Percentiles rank a stretch among this genome's conserved stretches.
Conservation (phyloP, 2,329 filamentous ascomycete species). For the Chaetomium olivaceum region DNA sequence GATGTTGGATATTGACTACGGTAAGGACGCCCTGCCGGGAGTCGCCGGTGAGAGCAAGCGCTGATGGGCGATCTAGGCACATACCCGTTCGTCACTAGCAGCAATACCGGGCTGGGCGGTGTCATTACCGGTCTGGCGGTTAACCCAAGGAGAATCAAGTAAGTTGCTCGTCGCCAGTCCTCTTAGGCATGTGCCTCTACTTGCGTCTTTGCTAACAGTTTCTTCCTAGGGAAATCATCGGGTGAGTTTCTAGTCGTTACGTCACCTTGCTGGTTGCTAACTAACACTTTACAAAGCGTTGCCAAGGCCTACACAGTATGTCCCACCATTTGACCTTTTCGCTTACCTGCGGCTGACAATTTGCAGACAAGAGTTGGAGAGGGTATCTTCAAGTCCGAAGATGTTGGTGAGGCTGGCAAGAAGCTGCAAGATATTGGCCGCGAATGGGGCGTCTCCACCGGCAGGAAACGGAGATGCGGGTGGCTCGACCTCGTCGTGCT, state of each 20-base stretch:
- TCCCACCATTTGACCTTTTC: conserved; percentile 1
- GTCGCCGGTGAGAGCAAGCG: conserved; percentile 16
- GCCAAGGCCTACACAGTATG: conserved; percentile 61
- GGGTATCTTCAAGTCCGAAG: conserved; percentile 69
- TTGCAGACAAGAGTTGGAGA: conserved; percentile 64
- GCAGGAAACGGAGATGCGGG: conserved; percentile 60
- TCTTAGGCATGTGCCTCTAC: too few species aligned
- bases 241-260: conserved; percentile 34
- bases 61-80: conserved; percentile 31
- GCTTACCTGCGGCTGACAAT: conserved; percentile 22
- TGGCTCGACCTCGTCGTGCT: conserved; percentile 68
- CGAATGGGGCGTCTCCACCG: conserved; percentile 53
- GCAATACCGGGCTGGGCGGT: conserved; percentile 61
- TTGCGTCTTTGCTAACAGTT: conserved; percentile 7
- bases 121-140: conserved; percentile 64
- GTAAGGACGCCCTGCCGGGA: conserved; percentile 22
- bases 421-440: conserved; percentile 51
- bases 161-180: background rate
- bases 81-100: conserved; percentile 53
- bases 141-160: conserved; percentile 58
- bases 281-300: conserved; percentile 41
- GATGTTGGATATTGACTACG: conserved; percentile 66
- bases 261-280: conserved; percentile 8
- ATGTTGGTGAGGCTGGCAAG: conserved; percentile 44
- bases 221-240: conserved; percentile 51